Evolutionary conservation across 768 basidiomycete genomes (phyloP).

Genomic region (Lanmaoa rubissima): DNA sequence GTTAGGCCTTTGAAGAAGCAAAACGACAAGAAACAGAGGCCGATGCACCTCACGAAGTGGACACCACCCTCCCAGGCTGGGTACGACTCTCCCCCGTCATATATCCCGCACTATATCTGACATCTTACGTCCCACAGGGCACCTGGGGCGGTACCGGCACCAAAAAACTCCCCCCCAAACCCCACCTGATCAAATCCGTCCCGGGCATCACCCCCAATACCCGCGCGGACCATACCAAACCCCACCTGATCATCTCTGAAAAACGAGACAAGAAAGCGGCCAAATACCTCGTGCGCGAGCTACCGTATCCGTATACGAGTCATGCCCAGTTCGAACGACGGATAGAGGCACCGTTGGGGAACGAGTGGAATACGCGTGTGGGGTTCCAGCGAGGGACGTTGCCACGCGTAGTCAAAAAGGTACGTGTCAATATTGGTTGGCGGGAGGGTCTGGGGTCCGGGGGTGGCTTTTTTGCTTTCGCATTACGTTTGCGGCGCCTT

Average conservation of each 20-base stretch:
- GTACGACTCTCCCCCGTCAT: conserved; percentile 43
- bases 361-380: conserved; percentile 91
- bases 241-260: conserved; percentile 94
- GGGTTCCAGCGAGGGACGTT: conserved; percentile 82
- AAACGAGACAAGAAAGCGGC: conserved; percentile 91
- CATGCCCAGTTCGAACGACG: conserved; percentile 88
- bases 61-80: conserved; percentile 94
- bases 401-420: conserved; percentile 87
- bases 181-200: conserved; percentile 74
- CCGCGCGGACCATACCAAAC: conserved; percentile 81
- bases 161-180: conserved; percentile 57
- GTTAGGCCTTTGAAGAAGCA: conserved; percentile 79
- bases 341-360: conserved; percentile 78
- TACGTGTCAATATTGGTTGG: conserved; percentile 23
- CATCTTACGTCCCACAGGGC: conserved; percentile 49
- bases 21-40: conserved; percentile 80
- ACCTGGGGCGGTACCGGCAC: conserved; percentile 87
- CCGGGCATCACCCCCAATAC: conserved; percentile 76
- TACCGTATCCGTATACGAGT: conserved; percentile 94
- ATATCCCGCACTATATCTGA: neutral
- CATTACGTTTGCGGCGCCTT: neutral
- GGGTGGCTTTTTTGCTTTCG: neutral
- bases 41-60: conserved; percentile 85
- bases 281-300: conserved; percentile 85
- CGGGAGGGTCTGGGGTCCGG: neutral